Evolutionary conservation across 2,329 filamentous ascomycete species (phyloP).

Genomic region (Biscogniauxia marginata): DNA sequence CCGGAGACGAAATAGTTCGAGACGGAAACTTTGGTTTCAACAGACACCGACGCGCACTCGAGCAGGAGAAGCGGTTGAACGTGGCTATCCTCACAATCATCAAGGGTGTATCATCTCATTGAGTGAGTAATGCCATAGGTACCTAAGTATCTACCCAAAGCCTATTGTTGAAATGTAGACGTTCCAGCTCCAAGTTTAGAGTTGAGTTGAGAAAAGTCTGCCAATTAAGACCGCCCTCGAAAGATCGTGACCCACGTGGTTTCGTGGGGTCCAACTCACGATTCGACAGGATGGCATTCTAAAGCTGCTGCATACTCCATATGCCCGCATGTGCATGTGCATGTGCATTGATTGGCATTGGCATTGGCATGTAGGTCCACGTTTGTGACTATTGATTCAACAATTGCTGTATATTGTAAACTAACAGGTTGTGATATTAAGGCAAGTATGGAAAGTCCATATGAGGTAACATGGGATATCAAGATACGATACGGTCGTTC

Average conservation of each 20-base stretch:
- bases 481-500: too few relatives aligned
- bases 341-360: not conserved
- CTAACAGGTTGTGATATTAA: too few relatives aligned
- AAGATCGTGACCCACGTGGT: slow-evolving; percentile 12
- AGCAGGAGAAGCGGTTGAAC: slow-evolving; percentile 10
- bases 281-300: not conserved
- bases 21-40: slow-evolving; percentile 1
- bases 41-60: slow-evolving; percentile 3
- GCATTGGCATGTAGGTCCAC: not conserved
- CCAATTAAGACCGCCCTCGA: slow-evolving; percentile 4
- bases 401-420: too few relatives aligned
- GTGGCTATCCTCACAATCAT: slow-evolving; percentile 17
- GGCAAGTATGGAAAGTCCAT: too few relatives aligned
- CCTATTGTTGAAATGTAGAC: too few relatives aligned
- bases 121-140: too few relatives aligned
- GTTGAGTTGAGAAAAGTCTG: slow-evolving; percentile 5
- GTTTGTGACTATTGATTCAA: not conserved
- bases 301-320: not conserved
- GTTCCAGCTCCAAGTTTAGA: not conserved
- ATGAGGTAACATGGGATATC: too few relatives aligned
- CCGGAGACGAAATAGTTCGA: slow-evolving; percentile 16
- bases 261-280: slow-evolving; percentile 10
- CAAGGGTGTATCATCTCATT: slow-evolving; percentile 8
- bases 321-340: slow-evolving; percentile 1
- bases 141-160: too few relatives aligned